Evolutionary conservation across 2,329 filamentous ascomycete genomes (phyloP).

Genomic region (Sphaceloma murrayae): DNA sequence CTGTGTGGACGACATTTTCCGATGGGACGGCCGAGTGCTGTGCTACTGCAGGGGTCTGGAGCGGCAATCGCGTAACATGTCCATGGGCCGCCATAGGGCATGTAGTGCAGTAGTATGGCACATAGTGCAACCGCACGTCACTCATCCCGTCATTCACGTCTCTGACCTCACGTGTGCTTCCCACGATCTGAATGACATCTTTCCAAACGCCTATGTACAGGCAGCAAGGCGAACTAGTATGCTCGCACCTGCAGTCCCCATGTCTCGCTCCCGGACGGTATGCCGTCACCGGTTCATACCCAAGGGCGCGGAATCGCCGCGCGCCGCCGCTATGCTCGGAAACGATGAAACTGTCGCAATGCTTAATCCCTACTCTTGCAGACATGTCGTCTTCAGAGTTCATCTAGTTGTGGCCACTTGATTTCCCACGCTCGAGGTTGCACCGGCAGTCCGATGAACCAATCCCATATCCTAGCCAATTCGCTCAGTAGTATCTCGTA

Average conservation of each 20-base stretch:
- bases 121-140: too few relatives aligned
- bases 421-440: slow-evolving; percentile 49
- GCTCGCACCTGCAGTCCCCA: background rate
- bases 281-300: slow-evolving; percentile 13
- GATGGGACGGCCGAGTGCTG: too few relatives aligned
- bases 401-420: slow-evolving; percentile 31
- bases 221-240: background rate
- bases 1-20: too few relatives aligned
- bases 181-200: too few relatives aligned
- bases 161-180: too few relatives aligned
- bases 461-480: slow-evolving; percentile 47
- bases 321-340: slow-evolving; percentile 15
- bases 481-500: slow-evolving; percentile 45
- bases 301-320: background rate
- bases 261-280: slow-evolving; percentile 10
- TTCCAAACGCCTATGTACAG: too few relatives aligned
- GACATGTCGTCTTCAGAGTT: slow-evolving; percentile 21
- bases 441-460: slow-evolving; percentile 53
- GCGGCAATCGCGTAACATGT: too few relatives aligned
- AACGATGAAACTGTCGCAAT: slow-evolving; percentile 14
- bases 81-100: too few relatives aligned
- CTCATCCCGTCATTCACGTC: too few relatives aligned
- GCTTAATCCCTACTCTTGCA: slow-evolving; percentile 12
- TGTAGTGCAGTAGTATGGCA: too few relatives aligned
- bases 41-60: too few relatives aligned